These are phyloP conservation scores for Pulveroboletus frians DNA, from an alignment of 768 basidiomycete genomes.

Conservation along the genomic window DNA sequence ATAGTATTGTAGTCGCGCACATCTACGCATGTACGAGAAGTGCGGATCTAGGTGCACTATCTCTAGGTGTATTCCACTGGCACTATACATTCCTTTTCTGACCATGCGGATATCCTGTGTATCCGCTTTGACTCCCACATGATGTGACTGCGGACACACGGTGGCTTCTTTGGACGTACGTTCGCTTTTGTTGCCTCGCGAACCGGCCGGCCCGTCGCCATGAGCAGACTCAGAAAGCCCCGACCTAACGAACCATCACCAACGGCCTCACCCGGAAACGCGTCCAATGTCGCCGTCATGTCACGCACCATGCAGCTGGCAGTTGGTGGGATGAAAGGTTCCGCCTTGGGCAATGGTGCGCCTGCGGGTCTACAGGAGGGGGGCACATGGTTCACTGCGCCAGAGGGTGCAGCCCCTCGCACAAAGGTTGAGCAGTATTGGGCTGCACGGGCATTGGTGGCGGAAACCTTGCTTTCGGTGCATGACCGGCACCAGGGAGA, in stretches of 20 bases:
- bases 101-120: background rate
- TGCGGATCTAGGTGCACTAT: slow-evolving; percentile 20
- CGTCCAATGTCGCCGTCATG: slow-evolving; percentile 2
- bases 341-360: background rate
- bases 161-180: background rate
- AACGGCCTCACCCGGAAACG: background rate
- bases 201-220: background rate
- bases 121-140: background rate
- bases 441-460: slow-evolving; percentile 60
- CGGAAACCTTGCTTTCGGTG: slow-evolving; percentile 55
- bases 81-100: background rate
- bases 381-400: slow-evolving; percentile 17
- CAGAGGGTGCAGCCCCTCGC: slow-evolving; percentile 20
- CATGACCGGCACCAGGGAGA: slow-evolving; percentile 47
- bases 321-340: slow-evolving; percentile 5
- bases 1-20: slow-evolving; percentile 11
- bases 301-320: slow-evolving; percentile 32
- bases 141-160: slow-evolving; percentile 5
- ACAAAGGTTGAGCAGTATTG: slow-evolving; percentile 53
- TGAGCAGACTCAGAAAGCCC: slow-evolving; percentile 25
- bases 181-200: background rate
- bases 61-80: slow-evolving; percentile 14
- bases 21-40: slow-evolving; percentile 9
- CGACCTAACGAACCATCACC: slow-evolving; percentile 5
- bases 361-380: slow-evolving; percentile 7